phyloP scores from a whole-genome alignment of 495 filamentous ascomycete genomes.

The Jackrogersella minutella region DNA sequence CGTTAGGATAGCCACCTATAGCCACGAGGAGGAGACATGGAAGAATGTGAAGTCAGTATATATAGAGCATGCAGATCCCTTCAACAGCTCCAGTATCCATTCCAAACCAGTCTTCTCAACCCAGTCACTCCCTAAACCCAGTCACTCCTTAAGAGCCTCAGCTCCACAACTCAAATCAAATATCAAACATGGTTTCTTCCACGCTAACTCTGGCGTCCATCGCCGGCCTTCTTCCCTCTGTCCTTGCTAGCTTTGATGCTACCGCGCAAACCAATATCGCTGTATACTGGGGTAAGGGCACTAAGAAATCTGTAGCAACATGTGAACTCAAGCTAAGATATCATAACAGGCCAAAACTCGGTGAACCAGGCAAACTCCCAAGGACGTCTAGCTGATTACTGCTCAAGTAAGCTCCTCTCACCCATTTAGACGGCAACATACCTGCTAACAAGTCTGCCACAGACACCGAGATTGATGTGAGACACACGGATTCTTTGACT shows the following conservation, averaged over 20 bases:
- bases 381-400: conserved; percentile 60
- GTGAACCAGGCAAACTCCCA: conserved; percentile 51
- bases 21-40: not conserved
- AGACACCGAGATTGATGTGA: conserved; percentile 46
- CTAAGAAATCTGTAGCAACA: not conserved
- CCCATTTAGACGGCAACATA: not conserved
- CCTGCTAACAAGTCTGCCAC: conserved; percentile 13
- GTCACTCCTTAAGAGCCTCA: conserved; percentile 22
- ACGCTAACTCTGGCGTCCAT: conserved; percentile 33
- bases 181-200: conserved; percentile 39
- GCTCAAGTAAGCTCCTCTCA: conserved; percentile 56
- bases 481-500: not conserved
- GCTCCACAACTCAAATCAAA: not conserved
- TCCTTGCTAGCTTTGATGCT: conserved; percentile 58
- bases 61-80: conserved; percentile 15
- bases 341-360: conserved; percentile 59
- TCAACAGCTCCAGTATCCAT: not conserved
- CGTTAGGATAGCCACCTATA: conserved; percentile 21
- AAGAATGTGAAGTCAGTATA: conserved; percentile 26
- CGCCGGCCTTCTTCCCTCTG: conserved; percentile 43
- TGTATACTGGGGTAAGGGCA: conserved; percentile 67
- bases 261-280: conserved; percentile 64
- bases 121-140: conserved; percentile 5
- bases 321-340: conserved; percentile 6
- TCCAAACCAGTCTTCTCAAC: conserved; percentile 11